Evolutionary conservation across 306 rosid species (phyloP).

Genomic region (Vigna mungo): DNA sequence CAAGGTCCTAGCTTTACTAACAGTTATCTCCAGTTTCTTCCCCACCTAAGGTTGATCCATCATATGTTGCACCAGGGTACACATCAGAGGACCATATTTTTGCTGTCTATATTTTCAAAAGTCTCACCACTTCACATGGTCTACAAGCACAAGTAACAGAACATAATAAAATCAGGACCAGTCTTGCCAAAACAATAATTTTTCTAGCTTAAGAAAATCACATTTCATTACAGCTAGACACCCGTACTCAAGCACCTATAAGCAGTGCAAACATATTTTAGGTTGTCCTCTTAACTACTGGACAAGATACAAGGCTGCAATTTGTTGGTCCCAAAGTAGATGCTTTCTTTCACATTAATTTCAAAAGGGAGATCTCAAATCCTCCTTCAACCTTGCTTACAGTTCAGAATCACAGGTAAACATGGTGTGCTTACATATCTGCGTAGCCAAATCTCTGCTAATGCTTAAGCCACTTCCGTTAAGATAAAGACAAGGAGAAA

Average conservation of each 20-base stretch:
- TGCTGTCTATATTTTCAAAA: conserved; percentile 12
- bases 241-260: neutral
- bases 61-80: conserved; percentile 14
- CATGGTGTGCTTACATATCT: neutral
- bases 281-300: neutral
- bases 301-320: neutral
- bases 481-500: neutral
- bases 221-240: conserved; percentile 7
- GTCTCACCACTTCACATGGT: conserved; percentile 13
- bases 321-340: neutral
- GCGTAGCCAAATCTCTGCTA: neutral
- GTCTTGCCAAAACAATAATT: conserved; percentile 2
- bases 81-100: conserved; percentile 1
- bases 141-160: conserved; percentile 8
- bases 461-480: neutral
- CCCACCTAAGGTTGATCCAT: neutral
- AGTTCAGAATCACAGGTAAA: neutral
- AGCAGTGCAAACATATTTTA: conserved; percentile 9
- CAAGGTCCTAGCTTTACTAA: neutral
- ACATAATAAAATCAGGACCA: conserved; percentile 30
- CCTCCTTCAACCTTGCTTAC: neutral
- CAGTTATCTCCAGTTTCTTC: neutral
- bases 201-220: conserved; percentile 30
- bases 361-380: neutral
- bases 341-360: neutral